phyloP scores from a whole-genome alignment of 805 yeast species.

The Millerozyma acaciae region DNA sequence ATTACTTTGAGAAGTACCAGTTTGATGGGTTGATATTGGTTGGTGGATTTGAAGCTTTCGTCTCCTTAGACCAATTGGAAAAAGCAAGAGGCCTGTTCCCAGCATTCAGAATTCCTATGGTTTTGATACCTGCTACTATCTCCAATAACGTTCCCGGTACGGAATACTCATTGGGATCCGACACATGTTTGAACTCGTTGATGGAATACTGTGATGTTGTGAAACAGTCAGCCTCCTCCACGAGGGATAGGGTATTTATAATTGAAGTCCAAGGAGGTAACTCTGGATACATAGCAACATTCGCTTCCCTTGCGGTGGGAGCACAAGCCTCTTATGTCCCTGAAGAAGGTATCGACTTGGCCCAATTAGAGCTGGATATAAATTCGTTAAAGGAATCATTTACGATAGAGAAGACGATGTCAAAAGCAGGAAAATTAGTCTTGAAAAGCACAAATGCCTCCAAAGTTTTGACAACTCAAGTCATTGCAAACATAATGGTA shows the following conservation, averaged over 20 bases:
- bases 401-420: slow-evolving; percentile 69
- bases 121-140: slow-evolving; percentile 89
- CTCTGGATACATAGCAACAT: slow-evolving; percentile 89
- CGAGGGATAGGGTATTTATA: slow-evolving; percentile 90
- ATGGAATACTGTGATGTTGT: slow-evolving; percentile 93
- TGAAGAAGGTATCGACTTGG: slow-evolving; percentile 69
- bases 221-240: slow-evolving; percentile 91
- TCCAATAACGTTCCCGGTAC: slow-evolving; percentile 99
- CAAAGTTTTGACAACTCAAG: slow-evolving; percentile 72
- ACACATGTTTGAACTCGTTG: slow-evolving; percentile 89
- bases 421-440: slow-evolving; percentile 79
- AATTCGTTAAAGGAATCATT: slow-evolving; percentile 64
- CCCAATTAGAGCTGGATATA: slow-evolving; percentile 73
- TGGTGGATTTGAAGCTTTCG: slow-evolving; percentile 98
- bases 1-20: slow-evolving; percentile 81
- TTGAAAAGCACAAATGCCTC: slow-evolving; percentile 84
- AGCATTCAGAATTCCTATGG: slow-evolving; percentile 90
- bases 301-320: slow-evolving; percentile 80
- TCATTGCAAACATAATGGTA: slow-evolving; percentile 78
- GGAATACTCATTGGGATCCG: slow-evolving; percentile 91
- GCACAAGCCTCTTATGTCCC: slow-evolving; percentile 91
- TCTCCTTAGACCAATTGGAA: slow-evolving; percentile 75
- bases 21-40: slow-evolving; percentile 87
- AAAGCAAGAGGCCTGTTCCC: slow-evolving; percentile 78
- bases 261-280: slow-evolving; percentile 98